Evolutionary conservation across 129 eudicot species (phyloP).

Genomic region (Artemisia tridentata): DNA sequence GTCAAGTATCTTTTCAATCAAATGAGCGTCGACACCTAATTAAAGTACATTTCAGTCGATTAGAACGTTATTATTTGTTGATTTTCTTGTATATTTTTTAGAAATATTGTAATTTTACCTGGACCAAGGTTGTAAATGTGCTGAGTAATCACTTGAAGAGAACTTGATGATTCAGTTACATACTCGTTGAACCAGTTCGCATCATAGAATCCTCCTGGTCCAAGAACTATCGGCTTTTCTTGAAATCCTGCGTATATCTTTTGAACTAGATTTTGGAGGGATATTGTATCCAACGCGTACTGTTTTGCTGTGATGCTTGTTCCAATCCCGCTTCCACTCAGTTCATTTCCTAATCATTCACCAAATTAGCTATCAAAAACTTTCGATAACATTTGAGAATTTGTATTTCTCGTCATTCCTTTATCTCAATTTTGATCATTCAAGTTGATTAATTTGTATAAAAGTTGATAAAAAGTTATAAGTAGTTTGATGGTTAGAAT

Average conservation of each 20-base stretch:
- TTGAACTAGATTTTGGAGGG: conserved; percentile 47
- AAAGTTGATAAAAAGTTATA: background rate
- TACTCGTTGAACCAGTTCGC: conserved; percentile 54
- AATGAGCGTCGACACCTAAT: conserved; percentile 46
- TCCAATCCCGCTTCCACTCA: conserved; percentile 50
- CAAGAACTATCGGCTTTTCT: conserved; percentile 52
- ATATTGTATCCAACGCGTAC: conserved; percentile 47
- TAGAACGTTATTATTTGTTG: background rate
- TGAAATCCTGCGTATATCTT: conserved; percentile 34
- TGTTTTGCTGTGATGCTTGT: conserved; percentile 53
- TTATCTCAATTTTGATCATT: background rate
- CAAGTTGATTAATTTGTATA: background rate
- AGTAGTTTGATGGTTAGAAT: background rate
- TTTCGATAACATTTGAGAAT: background rate
- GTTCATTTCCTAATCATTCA: conserved; percentile 55
- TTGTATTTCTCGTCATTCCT: background rate
- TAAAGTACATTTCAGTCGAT: background rate
- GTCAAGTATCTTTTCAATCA: conserved; percentile 55
- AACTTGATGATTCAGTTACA: conserved; percentile 3
- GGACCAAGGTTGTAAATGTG: conserved; percentile 79
- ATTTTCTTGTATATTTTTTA: background rate
- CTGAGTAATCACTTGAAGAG: conserved; percentile 47
- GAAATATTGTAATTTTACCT: conserved; percentile 37
- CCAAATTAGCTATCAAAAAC: background rate
- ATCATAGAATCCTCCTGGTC: conserved; percentile 69